These are phyloP conservation scores for Boletellus sp. DNA, from an alignment of 768 basidiomycete species.

Conservation along the genomic window DNA sequence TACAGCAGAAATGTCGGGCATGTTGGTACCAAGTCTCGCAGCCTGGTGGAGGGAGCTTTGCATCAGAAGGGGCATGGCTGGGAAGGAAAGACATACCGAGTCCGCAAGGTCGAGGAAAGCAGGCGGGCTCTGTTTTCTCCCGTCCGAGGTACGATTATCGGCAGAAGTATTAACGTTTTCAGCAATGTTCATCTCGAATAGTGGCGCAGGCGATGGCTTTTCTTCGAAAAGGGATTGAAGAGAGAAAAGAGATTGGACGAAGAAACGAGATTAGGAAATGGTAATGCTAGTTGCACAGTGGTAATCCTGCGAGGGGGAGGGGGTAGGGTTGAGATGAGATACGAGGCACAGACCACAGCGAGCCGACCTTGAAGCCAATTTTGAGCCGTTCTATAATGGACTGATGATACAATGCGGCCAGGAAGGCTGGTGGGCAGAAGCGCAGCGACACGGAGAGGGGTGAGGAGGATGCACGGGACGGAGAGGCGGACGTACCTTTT, in stretches of 20 bases:
- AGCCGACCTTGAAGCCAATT: conserved; percentile 65
- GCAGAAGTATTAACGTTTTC: conserved; percentile 69
- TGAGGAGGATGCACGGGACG: conserved; percentile 15
- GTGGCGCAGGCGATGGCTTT: conserved; percentile 45
- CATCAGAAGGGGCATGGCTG: conserved; percentile 6
- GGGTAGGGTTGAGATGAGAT: conserved; percentile 22
- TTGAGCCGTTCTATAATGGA: conserved; percentile 73
- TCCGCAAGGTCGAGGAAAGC: conserved; percentile 93
- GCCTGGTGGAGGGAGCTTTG: conserved; percentile 42
- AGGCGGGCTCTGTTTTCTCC: conserved; percentile 82
- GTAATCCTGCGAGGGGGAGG: conserved; percentile 44
- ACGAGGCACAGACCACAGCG: conserved; percentile 15
- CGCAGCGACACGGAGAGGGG: conserved; percentile 22
- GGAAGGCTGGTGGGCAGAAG: conserved; percentile 36
- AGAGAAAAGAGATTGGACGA: conserved; percentile 51
- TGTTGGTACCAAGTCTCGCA: conserved; percentile 80
- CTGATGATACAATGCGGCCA: conserved; percentile 78
- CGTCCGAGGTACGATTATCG: conserved; percentile 69
- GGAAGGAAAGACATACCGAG: conserved; percentile 59
- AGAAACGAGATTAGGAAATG: conserved; percentile 50
- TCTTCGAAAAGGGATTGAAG: conserved; percentile 46
- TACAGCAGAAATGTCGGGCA: conserved; percentile 83
- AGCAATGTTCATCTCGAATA: conserved; percentile 63
- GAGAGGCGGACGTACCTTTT: conserved; percentile 41
- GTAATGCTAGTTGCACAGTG: conserved; percentile 65